Evolutionary conservation across 176 grass and related monocot species (phyloP), one percentile per base, ranked within the genome.

Genomic region (Bolboschoenus planiculmis): DNA sequence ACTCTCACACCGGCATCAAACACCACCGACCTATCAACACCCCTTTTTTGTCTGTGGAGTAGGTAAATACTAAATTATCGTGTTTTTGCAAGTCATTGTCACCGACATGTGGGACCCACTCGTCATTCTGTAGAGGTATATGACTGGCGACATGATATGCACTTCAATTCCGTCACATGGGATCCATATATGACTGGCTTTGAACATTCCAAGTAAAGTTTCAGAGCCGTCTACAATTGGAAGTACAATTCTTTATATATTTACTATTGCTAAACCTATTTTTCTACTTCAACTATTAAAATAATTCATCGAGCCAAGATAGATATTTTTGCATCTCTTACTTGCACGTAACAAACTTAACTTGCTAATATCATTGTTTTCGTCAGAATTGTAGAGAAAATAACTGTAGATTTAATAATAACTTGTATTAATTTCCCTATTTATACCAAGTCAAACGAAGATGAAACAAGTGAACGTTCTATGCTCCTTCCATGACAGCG

Each of bases 401-500:
- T 16, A 53, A 53, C 18, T 53, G 50, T n/a, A n/a, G n/a, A 14
- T 53, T 53, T 66, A n/a, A n/a, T n/a, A n/a, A n/a, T n/a, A n/a
- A n/a, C n/a, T n/a, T n/a, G 26, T 65, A 35, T 35, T 37, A 7
- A 18, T 36, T 37, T 37, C 33, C 20, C 42, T 73, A 16, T 37
- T 55, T 60, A 63, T 51, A 4, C 61, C 48, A 79, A 79, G 88
- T 89, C 84, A 83, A 86, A 31, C 4, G 7, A 40, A 42, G 65
- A 23, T 23, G 36, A 66, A 35, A 66, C 65, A 29, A 10, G 70
- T 21, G 87, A 89, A 86, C 79, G 67, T 86, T 86, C 84, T 43
- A 4, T 68, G 36, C 31, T 47, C 54, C 63, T 90, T 85, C 85
- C 85, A 81, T 61, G 48, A 84, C 81, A 84, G 85, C 81, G 26